Base-by-base conservation (phyloP, 2,329 filamentous ascomycete genomes). In the Chrysosporium keratinophilum region DNA sequence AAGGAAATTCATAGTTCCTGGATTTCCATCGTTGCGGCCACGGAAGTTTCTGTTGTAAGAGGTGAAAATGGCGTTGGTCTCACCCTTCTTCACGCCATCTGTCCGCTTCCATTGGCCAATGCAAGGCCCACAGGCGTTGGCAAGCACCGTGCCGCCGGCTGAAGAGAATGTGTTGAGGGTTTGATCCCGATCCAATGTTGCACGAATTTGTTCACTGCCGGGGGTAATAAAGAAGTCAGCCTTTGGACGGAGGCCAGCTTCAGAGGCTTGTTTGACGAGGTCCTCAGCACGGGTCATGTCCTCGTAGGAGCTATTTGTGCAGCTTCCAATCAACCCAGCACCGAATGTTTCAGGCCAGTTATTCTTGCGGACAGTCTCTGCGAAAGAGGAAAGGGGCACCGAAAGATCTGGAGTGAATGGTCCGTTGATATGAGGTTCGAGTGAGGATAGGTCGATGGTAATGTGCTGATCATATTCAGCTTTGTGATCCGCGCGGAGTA, bases 21-120 rank as follows among this genome's bases (percentile, higher is more conserved):
- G 84, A 75, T 98, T 98, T 58, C 93, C 93, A 66, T 98, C 93
- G 69, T 98, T 98, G 60, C 93, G 87, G 57, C 88, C 91, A 49
- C 87, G 87, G 77, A 98, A 98, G 74, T 98, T 98, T 57, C 93
- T 87, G 78, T 98, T 98, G 76, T 96, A 98, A 0, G 90, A 96
- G 9, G 89, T 91, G 65, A 98, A 81, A 64, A 98, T 97, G 58
- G 93, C 93, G 67, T 98, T 98, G 52, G 81, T 76, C 55, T 90
- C 87, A 58, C 89, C 90, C 74, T 95, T 95, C 61, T 74, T 71
- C 15, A 94, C 80, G 19, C 83, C 86, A 65, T 97, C 93, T 15
- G 87, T 91, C 55, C 93, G 84, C 67, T 87, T 87, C 93, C 93
- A 98, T 72, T 95, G 89, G 1, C 91, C 90, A 61, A 95, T 94